Evolutionary conservation across 306 rosid species (phyloP).

Genomic region (Fragaria iinumae): DNA sequence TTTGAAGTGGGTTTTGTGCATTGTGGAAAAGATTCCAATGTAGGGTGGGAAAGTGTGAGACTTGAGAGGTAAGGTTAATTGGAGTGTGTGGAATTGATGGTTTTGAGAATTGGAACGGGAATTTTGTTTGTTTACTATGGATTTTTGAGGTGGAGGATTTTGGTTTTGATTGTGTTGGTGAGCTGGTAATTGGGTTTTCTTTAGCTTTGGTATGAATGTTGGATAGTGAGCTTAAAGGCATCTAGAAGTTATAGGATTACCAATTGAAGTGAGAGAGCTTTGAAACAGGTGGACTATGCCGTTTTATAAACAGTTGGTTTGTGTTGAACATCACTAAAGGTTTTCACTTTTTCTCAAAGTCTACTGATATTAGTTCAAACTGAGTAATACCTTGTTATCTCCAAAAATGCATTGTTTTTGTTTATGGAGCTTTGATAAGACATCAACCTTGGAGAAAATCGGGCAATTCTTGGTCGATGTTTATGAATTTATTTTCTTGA

Average conservation of each 20-base stretch:
- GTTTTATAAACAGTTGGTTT: conserved; percentile 11
- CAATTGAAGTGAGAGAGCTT: conserved; percentile 13
- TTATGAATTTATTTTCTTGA: conserved; percentile 25
- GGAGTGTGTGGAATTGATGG: conserved; percentile 17
- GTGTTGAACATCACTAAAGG: background rate
- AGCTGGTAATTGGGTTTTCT: conserved; percentile 14
- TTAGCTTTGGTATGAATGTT: conserved; percentile 9
- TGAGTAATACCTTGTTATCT: background rate
- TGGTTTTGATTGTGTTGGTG: conserved; percentile 8
- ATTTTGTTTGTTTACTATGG: conserved; percentile 5
- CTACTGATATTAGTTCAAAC: background rate
- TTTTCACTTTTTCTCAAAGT: background rate
- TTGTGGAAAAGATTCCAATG: conserved; percentile 23
- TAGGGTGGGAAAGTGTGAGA: conserved; percentile 7
- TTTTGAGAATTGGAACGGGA: conserved; percentile 18
- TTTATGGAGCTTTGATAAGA: background rate
- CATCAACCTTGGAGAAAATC: background rate
- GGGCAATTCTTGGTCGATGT: conserved; percentile 8
- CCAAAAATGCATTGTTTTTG: background rate
- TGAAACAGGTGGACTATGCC: conserved; percentile 4
- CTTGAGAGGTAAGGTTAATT: conserved; percentile 12
- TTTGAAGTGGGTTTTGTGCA: conserved; percentile 13
- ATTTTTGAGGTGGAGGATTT: background rate
- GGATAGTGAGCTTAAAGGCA: background rate
- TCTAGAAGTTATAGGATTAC: background rate